Conservation (phyloP, 768 basidiomycete genomes). For the Boletus eberwhitei region DNA sequence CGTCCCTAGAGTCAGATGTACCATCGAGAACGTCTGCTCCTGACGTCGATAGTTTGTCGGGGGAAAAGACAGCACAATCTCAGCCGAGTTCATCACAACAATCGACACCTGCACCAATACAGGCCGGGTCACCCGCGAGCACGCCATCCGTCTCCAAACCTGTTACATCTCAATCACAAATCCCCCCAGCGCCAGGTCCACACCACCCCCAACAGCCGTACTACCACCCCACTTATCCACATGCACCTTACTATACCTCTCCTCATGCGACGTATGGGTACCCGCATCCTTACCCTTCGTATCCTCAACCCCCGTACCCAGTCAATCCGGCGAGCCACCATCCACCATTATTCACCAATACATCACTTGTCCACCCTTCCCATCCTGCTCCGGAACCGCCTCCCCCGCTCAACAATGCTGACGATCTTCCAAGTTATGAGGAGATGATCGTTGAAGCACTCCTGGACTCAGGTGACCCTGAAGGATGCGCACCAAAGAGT, state of each 20-base stretch:
- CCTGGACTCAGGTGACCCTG: constrained; percentile 58
- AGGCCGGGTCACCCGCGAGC: constrained; percentile 21
- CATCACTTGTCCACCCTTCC: constrained; percentile 33
- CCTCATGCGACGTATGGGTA: constrained; percentile 38
- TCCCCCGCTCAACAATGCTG: constrained; percentile 25
- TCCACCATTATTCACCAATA: constrained; percentile 35
- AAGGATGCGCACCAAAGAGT: constrained; percentile 80
- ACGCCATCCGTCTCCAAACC: constrained; percentile 17
- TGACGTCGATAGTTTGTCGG: constrained; percentile 11
- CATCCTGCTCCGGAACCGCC: constrained; percentile 30
- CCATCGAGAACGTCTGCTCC: constrained; percentile 12
- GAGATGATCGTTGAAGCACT: constrained; percentile 89
- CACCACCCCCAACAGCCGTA: constrained; percentile 56
- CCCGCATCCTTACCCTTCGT: constrained; percentile 35
- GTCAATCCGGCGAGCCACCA: constrained; percentile 27
- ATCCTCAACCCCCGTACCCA: constrained; percentile 31
- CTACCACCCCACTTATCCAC: constrained; percentile 58
- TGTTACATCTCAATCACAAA: constrained; percentile 18
- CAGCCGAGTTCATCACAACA: constrained; percentile 19
- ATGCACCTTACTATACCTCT: constrained; percentile 61
- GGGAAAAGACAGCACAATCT: constrained; percentile 12
- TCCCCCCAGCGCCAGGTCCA: constrained; percentile 25
- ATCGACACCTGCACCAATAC: constrained; percentile 23
- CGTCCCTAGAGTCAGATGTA: constrained; percentile 10
- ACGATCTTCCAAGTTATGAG: constrained; percentile 83